Base-by-base conservation (phyloP, 1,284 basidiomycete species). In the Ceratobasidium theobromae region DNA sequence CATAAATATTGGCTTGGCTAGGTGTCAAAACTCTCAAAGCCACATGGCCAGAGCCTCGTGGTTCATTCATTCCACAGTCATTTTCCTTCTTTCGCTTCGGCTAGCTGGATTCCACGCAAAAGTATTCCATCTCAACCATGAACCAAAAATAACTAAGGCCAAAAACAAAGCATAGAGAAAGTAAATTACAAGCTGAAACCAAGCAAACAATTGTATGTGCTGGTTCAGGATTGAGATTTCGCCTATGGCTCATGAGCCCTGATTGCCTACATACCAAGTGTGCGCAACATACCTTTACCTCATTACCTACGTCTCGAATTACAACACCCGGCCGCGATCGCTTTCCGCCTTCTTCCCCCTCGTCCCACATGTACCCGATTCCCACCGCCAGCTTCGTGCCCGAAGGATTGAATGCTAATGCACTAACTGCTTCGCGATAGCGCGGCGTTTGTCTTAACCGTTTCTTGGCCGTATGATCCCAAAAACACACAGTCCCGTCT, bases 401-500 rank as follows among this genome's bases (percentile, higher is more conserved):
- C 71, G 95, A 90, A 27, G 82, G 85, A 70, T 88, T 93, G 77
- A 96, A 97, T 0, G 88, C 83, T 54, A 93, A 78, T 1, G 86
- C 83, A 0, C 89, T 84, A 40, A 95, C 84, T 4, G 91, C 82
- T 0, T 84, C 81, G 8, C 82, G 78, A 77, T 88, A 95, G 73
- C 91, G 90, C 0, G 89, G 86, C 71, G 91, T 94, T 72, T 95
- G 92, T 40, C 93, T 86, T 69, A 98, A 81, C 11, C 97, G 86
- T 76, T 99, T 99, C 80, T 98, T 98, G 51, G 95, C 91, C 69
- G 89, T 88, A 76, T 97, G 93, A 75, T 99, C 97, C 96, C 96
- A 99, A 68, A 98, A 86, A 0, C 92, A 93, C 41, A 96, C 88
- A 3, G 90, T 88, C 1, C 87, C 88, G 76, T 98, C 95, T 0